Evolutionary conservation across 2,329 filamentous ascomycete genomes (phyloP).

Genomic region (Onygenales sp.): DNA sequence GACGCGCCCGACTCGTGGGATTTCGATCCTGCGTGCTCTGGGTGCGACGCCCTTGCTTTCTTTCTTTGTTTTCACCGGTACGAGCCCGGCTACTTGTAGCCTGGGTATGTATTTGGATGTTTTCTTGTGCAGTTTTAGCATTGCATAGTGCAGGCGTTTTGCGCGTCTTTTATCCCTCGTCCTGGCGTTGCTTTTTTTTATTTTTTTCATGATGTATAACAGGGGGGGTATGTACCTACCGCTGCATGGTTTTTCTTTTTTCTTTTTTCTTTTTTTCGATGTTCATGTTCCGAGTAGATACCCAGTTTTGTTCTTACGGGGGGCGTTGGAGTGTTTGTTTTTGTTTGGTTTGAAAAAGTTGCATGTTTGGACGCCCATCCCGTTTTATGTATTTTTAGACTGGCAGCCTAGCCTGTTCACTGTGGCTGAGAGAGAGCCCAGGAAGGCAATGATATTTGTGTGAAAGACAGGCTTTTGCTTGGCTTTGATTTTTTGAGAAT

Average conservation of each 20-base stretch:
- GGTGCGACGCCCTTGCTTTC: background rate
- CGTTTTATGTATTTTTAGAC: background rate
- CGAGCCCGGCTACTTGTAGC: background rate
- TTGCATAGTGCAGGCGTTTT: background rate
- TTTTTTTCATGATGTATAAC: background rate
- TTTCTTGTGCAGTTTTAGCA: background rate
- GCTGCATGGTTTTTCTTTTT: background rate
- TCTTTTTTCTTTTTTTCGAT: background rate
- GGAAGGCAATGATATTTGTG: too few species aligned
- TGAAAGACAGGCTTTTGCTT: too few species aligned
- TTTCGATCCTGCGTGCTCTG: background rate
- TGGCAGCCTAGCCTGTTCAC: too few species aligned
- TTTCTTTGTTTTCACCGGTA: background rate
- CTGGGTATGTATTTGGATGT: background rate
- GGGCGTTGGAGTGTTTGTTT: background rate
- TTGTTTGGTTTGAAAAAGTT: background rate
- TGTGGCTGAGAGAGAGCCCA: too few species aligned
- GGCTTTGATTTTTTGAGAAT: too few species aligned
- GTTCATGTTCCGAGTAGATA: background rate
- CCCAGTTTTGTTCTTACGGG: background rate
- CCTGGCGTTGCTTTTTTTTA: background rate
- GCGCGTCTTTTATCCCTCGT: background rate
- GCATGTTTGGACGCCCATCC: background rate
- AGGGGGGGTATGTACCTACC: background rate
- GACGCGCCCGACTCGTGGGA: background rate